Conservation (phyloP, 805 yeast genomes). For the Candida sakaeoensis region DNA sequence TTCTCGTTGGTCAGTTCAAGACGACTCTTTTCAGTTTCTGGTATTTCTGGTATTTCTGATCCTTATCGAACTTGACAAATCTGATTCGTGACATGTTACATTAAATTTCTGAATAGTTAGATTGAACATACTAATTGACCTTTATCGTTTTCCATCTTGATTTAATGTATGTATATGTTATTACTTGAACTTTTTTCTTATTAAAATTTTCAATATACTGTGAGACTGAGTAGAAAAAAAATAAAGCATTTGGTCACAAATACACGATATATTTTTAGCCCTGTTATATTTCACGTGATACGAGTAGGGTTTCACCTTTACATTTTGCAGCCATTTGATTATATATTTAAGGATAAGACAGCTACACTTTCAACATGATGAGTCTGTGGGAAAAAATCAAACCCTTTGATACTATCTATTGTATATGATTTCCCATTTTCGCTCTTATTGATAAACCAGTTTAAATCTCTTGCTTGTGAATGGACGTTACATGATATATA, state of each 20-base stretch:
- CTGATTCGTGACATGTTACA: background rate
- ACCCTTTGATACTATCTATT: conserved; percentile 84
- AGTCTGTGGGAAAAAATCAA: conserved; percentile 95
- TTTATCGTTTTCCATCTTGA: conserved; percentile 99
- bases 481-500: conserved; percentile 97
- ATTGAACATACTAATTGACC: conserved; percentile 91
- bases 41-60: background rate
- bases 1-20: no score
- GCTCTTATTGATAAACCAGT: conserved; percentile 70
- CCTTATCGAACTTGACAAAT: background rate
- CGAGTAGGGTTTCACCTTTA: background rate
- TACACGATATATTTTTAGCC: conserved; percentile 12
- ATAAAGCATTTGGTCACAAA: background rate
- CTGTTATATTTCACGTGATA: conserved; percentile 5
- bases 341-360: conserved; percentile 41
- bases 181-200: conserved; percentile 1
- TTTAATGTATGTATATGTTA: conserved; percentile 6
- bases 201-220: conserved; percentile 10
- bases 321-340: conserved; percentile 8
- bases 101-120: background rate
- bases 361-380: conserved; percentile 90
- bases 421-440: conserved; percentile 58
- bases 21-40: no score
- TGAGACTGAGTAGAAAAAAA: background rate
- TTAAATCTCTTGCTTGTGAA: conserved; percentile 93